These are phyloP conservation scores for Citrus medica DNA, from an alignment of 345 rosid genomes.

Conservation along the genomic window DNA sequence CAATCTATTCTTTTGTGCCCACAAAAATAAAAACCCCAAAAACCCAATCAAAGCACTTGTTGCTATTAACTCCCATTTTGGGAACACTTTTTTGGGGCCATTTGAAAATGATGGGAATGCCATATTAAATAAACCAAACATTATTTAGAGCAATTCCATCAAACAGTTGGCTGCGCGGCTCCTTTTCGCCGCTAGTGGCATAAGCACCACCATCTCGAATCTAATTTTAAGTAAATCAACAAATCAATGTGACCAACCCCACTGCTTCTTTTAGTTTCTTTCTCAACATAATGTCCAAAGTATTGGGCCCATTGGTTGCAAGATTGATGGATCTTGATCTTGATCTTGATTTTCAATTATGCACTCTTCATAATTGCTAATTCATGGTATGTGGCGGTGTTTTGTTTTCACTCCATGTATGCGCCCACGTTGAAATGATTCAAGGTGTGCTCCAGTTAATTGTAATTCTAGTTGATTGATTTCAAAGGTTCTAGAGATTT, in stretches of 20 bases:
- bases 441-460: neutral
- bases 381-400: neutral
- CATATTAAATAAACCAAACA: neutral
- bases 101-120: neutral
- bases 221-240: neutral
- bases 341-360: neutral
- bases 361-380: neutral
- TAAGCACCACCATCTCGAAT: neutral
- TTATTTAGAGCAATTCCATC: neutral
- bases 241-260: neutral
- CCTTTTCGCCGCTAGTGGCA: neutral
- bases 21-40: too few species aligned
- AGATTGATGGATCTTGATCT: neutral
- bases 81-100: neutral
- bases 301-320: neutral
- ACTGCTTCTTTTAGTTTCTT: neutral
- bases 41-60: neutral
- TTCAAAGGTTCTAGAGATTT: neutral
- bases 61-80: neutral
- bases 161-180: neutral
- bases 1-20: too few species aligned
- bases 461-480: neutral
- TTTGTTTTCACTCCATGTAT: neutral
- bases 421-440: conserved; percentile 7
- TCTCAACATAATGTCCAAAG: neutral